Evolutionary conservation across 2,329 filamentous ascomycete genomes (phyloP).

Genomic region (Fusarium domesticum): DNA sequence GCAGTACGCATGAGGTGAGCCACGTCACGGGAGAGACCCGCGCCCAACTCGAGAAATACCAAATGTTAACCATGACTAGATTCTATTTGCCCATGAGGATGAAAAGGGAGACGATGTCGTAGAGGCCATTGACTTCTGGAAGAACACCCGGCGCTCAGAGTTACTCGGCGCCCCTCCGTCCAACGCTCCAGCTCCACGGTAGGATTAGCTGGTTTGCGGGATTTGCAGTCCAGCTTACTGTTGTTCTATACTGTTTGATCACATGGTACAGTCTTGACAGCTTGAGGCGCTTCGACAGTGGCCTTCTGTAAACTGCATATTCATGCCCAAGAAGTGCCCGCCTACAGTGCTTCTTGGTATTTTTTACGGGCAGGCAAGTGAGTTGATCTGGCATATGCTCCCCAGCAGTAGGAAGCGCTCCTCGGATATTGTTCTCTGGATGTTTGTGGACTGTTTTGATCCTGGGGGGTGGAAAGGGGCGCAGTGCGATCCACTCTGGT

Average conservation of each 20-base stretch:
- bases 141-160: conserved; percentile 56
- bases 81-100: conserved; percentile 96
- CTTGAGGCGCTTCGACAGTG: too few species aligned
- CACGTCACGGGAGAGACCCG: neutral
- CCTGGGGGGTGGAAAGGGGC: too few species aligned
- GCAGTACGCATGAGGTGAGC: conserved; percentile 88
- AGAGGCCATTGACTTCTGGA: conserved; percentile 96
- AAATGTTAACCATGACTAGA: conserved; percentile 52
- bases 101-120: conserved; percentile 91
- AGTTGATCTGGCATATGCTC: too few species aligned
- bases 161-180: conserved; percentile 27
- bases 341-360: too few species aligned
- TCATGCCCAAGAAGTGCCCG: too few species aligned
- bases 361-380: too few species aligned
- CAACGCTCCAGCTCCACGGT: conserved; percentile 10
- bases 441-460: too few species aligned
- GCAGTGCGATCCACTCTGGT: neutral
- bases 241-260: neutral
- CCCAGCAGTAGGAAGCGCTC: too few species aligned
- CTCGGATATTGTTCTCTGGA: too few species aligned
- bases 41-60: conserved; percentile 1
- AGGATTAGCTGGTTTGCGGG: neutral
- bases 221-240: neutral
- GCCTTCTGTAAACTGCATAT: too few species aligned
- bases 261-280: neutral